Conservation (phyloP, 2,329 filamentous ascomycete genomes). For the Madurella mycetomatis region DNA sequence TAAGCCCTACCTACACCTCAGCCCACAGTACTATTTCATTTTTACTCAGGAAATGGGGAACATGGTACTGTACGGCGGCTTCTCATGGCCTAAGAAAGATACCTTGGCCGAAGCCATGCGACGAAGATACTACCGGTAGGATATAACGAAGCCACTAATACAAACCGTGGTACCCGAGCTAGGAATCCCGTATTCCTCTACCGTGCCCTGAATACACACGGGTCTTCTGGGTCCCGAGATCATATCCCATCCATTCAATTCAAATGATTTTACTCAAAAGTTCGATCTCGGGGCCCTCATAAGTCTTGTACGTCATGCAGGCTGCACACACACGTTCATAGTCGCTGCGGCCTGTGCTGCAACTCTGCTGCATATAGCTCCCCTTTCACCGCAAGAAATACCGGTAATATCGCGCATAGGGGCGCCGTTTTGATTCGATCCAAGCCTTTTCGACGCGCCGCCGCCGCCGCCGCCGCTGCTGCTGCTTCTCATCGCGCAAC, state of each 20-base stretch:
- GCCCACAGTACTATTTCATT: too few relatives aligned
- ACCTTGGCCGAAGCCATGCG: too few relatives aligned
- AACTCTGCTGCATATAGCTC: background rate
- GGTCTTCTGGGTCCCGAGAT: background rate
- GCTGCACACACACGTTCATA: background rate
- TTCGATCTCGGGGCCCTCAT: background rate
- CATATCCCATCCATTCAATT: background rate
- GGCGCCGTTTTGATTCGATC: conserved; percentile 1
- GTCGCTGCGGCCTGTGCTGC: background rate
- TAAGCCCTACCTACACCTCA: too few relatives aligned
- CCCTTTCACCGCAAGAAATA: background rate
- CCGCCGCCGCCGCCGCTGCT: too few relatives aligned
- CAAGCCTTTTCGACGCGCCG: background rate
- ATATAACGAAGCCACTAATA: too few relatives aligned
- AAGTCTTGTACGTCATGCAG: background rate
- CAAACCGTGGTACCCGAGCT: background rate
- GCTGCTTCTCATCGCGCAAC: too few relatives aligned
- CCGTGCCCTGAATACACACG: background rate
- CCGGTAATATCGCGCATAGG: conserved; percentile 2
- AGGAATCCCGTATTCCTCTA: too few relatives aligned
- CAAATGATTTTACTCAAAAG: background rate
- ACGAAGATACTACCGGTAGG: too few relatives aligned
- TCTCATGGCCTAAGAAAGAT: too few relatives aligned
- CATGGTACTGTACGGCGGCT: too few relatives aligned
- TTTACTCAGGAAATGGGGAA: too few relatives aligned